A percentile compares a stretch with the other conserved stretches of the same genome.
phyloP scores from a whole-genome alignment of 2,329 filamentous ascomycete species.

The Sphaerulina vaccinii region DNA sequence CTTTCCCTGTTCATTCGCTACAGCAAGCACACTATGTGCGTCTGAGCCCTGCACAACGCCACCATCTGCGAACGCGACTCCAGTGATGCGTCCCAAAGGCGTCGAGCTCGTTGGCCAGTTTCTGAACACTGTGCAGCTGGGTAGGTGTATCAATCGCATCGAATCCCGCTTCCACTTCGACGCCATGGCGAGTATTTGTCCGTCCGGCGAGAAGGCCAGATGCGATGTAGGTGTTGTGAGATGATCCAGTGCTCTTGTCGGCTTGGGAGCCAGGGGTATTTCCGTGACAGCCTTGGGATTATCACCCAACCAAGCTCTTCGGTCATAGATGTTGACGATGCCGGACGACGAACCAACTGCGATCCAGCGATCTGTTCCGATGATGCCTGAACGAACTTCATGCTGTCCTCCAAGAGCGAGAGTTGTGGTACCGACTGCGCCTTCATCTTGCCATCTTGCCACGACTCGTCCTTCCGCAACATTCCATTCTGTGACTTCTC shows the following conservation, averaged over 20 bases:
- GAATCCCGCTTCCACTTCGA: conserved; percentile 87
- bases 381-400: conserved; percentile 50
- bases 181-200: conserved; percentile 82
- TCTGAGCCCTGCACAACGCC: conserved; percentile 42
- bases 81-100: conserved; percentile 77
- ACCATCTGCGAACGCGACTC: conserved; percentile 48
- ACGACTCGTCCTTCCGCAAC: conserved; percentile 67
- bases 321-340: conserved; percentile 91
- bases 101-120: conserved; percentile 96
- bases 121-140: conserved; percentile 87
- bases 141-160: conserved; percentile 81
- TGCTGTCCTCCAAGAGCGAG: conserved; percentile 72
- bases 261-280: conserved; percentile 67
- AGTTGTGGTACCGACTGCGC: conserved; percentile 80
- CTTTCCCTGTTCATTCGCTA: conserved; percentile 86
- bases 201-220: conserved; percentile 80
- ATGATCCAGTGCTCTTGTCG: conserved; percentile 74
- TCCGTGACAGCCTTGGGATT: conserved; percentile 16
- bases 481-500: conserved; percentile 88
- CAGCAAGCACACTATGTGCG: conserved; percentile 60
- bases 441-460: conserved; percentile 85
- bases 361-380: conserved; percentile 85
- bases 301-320: conserved; percentile 57
- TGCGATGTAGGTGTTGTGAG: conserved; percentile 81
- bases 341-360: conserved; percentile 82